A percentile compares a stretch with the other conserved stretches of the same genome.
These are phyloP conservation scores for Ceratonia siliqua DNA, from an alignment of 306 rosid species.

Conservation along the genomic window DNA sequence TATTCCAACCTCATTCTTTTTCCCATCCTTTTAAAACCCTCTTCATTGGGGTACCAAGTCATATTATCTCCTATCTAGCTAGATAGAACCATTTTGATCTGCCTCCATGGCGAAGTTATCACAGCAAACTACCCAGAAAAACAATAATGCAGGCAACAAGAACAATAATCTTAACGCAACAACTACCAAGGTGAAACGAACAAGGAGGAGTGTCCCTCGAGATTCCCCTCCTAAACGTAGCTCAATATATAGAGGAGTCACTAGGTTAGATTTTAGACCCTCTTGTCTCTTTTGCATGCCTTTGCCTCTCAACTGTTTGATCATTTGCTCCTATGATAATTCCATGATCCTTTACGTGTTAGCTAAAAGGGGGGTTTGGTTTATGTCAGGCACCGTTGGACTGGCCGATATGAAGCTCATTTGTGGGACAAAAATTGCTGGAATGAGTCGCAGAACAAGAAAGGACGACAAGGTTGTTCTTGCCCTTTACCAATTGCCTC, in stretches of 20 bases:
- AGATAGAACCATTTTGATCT: background rate
- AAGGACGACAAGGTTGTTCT: conserved; percentile 90
- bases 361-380: background rate
- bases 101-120: conserved; percentile 55
- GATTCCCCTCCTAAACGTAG: conserved; percentile 75
- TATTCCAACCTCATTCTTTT: conserved; percentile 24
- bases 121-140: conserved; percentile 38
- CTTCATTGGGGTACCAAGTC: conserved; percentile 26
- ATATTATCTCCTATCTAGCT: background rate
- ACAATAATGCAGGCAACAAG: conserved; percentile 18
- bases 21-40: conserved; percentile 34
- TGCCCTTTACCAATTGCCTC: background rate
- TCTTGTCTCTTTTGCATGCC: background rate
- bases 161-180: conserved; percentile 15
- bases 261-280: conserved; percentile 57
- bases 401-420: conserved; percentile 93
- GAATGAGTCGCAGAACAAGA: conserved; percentile 89
- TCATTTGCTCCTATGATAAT: no score
- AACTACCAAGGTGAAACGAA: conserved; percentile 56
- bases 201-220: conserved; percentile 70
- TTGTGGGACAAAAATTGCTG: conserved; percentile 96
- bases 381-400: conserved; percentile 73
- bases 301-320: background rate
- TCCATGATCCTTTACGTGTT: no score
- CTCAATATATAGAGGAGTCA: conserved; percentile 83